These are phyloP conservation scores for Petrea volubilis DNA, from an alignment of 257 asterid genomes.

Conservation along the genomic window DNA sequence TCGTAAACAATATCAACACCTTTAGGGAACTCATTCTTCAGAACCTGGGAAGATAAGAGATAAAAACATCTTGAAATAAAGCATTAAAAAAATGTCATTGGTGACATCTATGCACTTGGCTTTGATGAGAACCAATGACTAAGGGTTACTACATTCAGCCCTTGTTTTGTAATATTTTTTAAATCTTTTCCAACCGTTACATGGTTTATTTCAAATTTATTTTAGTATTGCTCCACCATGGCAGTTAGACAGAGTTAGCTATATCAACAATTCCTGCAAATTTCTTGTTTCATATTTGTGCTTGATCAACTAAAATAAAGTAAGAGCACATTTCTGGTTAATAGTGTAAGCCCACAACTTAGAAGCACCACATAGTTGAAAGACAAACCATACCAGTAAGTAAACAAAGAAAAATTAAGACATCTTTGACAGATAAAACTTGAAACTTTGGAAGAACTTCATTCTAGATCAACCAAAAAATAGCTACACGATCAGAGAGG, in stretches of 20 bases:
- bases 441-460: neutral
- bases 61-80: conserved; percentile 2
- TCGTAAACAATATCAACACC: conserved; percentile 85
- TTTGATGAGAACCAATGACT: neutral
- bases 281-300: too few relatives aligned
- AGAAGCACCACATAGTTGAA: too few relatives aligned
- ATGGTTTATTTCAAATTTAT: neutral
- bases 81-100: neutral
- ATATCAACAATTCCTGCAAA: too few relatives aligned
- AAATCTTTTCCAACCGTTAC: neutral
- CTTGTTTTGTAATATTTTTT: neutral
- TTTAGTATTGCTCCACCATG: neutral
- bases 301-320: too few relatives aligned
- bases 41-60: conserved; percentile 48
- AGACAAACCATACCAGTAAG: too few relatives aligned
- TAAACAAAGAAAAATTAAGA: neutral
- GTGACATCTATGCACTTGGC: neutral
- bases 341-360: too few relatives aligned
- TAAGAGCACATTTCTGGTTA: too few relatives aligned
- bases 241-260: neutral
- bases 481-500: neutral
- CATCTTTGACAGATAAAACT: neutral
- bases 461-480: neutral
- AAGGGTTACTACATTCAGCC: neutral
- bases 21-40: conserved; percentile 86